Evolutionary conservation across 2,329 filamentous ascomycete species (phyloP).

Genomic region (Penicillium hesseltinei): DNA sequence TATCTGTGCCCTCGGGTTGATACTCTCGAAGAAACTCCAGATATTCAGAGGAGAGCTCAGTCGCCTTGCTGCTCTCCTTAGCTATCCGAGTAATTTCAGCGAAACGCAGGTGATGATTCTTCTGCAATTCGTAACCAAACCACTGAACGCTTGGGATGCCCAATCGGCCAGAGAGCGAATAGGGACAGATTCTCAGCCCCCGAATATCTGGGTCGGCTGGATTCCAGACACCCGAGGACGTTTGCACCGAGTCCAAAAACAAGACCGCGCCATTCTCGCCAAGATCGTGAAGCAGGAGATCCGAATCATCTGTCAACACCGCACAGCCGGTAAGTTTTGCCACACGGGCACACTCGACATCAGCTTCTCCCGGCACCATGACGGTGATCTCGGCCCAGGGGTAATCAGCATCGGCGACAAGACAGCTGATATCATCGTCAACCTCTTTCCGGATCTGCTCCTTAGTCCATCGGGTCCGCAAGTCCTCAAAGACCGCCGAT

Average conservation of each 20-base stretch:
- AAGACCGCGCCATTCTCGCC: conserved; percentile 61
- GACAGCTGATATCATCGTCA: conserved; percentile 13
- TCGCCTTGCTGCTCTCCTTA: conserved; percentile 20
- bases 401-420: conserved; percentile 20
- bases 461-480: conserved; percentile 51
- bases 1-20: conserved; percentile 7
- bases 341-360: conserved; percentile 71
- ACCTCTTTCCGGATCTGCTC: conserved; percentile 24
- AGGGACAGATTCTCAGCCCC: conserved; percentile 40
- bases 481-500: conserved; percentile 69
- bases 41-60: conserved; percentile 25
- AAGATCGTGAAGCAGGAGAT: conserved; percentile 73
- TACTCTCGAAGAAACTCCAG: conserved; percentile 39
- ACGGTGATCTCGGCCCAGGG: conserved; percentile 43
- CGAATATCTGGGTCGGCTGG: conserved; percentile 23
- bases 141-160: conserved; percentile 34
- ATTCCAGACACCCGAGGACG: conserved; percentile 16
- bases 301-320: conserved; percentile 79
- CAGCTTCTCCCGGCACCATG: conserved; percentile 81
- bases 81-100: conserved; percentile 34
- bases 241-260: conserved; percentile 65
- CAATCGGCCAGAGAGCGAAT: conserved; percentile 33
- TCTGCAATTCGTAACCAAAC: conserved; percentile 43
- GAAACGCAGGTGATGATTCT: conserved; percentile 30
- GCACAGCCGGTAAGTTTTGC: conserved; percentile 58